Evolutionary conservation across 129 eudicot species (phyloP).

Genomic region (Artemisia argyi): DNA sequence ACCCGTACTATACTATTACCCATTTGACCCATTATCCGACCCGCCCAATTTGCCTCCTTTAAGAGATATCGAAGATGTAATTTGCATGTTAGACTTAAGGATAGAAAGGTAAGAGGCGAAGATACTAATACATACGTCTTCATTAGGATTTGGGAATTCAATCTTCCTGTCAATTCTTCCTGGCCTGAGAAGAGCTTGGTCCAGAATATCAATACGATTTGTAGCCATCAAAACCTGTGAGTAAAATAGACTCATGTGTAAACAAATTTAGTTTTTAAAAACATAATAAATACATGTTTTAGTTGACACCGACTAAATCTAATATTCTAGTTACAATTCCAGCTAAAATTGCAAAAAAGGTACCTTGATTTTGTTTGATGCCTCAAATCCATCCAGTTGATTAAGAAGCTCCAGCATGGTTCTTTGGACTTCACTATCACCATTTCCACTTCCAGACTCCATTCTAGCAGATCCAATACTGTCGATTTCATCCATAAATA

Average conservation of each 20-base stretch:
- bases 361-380: conserved; percentile 92
- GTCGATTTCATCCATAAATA: conserved; percentile 95
- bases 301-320: not conserved
- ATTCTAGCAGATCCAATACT: conserved; percentile 94
- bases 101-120: not conserved
- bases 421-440: conserved; percentile 94
- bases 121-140: conserved; percentile 47
- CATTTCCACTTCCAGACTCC: conserved; percentile 97
- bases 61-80: not conserved
- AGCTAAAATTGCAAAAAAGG: not conserved
- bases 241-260: not conserved
- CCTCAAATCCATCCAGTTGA: conserved; percentile 94
- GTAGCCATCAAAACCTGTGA: conserved; percentile 92
- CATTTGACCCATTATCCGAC: not conserved
- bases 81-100: not conserved
- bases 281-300: not conserved
- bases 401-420: conserved; percentile 94
- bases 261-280: too few relatives aligned
- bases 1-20: not conserved
- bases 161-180: conserved; percentile 94
- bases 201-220: conserved; percentile 86
- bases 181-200: conserved; percentile 96
- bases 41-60: not conserved
- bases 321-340: too few relatives aligned
- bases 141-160: conserved; percentile 92